phyloP scores from a whole-genome alignment of 2,329 filamentous ascomycete genomes.

The Aspergillus carbonarius region DNA sequence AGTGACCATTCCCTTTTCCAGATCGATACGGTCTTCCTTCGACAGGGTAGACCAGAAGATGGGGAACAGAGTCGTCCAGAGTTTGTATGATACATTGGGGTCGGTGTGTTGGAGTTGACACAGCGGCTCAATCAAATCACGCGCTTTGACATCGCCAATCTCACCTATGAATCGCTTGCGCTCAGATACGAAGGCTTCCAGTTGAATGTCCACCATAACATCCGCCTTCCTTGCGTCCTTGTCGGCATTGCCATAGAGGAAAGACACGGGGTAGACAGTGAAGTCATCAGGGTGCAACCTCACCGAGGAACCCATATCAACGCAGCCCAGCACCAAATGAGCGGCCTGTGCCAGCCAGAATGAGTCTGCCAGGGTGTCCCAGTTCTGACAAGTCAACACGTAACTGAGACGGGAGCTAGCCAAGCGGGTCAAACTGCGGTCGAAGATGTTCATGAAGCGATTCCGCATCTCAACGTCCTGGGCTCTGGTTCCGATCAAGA shows the following conservation, averaged over 20 bases:
- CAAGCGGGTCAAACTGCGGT: slow-evolving; percentile 88
- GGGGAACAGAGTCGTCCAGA: slow-evolving; percentile 90
- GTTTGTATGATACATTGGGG: slow-evolving; percentile 73
- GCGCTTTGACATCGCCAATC: slow-evolving; percentile 79
- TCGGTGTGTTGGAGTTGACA: slow-evolving; percentile 91
- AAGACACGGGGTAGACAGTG: slow-evolving; percentile 70
- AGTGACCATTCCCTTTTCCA: slow-evolving; percentile 87
- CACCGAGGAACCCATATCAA: slow-evolving; percentile 78
- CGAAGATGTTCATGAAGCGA: slow-evolving; percentile 94
- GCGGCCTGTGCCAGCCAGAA: slow-evolving; percentile 97
- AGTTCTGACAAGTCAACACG: slow-evolving; percentile 88
- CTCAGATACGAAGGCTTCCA: slow-evolving; percentile 73
- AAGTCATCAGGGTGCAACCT: slow-evolving; percentile 84
- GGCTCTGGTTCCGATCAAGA: slow-evolving; percentile 89
- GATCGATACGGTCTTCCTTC: slow-evolving; percentile 82
- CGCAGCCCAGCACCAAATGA: slow-evolving; percentile 84
- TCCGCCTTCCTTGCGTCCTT: slow-evolving; percentile 65
- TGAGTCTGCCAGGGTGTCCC: slow-evolving; percentile 90
- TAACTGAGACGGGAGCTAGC: slow-evolving; percentile 87
- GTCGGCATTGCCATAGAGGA: slow-evolving; percentile 70
- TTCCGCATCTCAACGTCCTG: slow-evolving; percentile 96
- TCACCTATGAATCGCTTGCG: slow-evolving; percentile 84
- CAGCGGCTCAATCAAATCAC: slow-evolving; percentile 86
- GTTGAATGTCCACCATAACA: slow-evolving; percentile 76
- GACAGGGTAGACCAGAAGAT: slow-evolving; percentile 88